A percentile compares a stretch with the other conserved stretches of the same genome.
Evolutionary conservation across 1,139 yeast genomes (phyloP).

Genomic region (Geotrichum cucujoidarum): DNA sequence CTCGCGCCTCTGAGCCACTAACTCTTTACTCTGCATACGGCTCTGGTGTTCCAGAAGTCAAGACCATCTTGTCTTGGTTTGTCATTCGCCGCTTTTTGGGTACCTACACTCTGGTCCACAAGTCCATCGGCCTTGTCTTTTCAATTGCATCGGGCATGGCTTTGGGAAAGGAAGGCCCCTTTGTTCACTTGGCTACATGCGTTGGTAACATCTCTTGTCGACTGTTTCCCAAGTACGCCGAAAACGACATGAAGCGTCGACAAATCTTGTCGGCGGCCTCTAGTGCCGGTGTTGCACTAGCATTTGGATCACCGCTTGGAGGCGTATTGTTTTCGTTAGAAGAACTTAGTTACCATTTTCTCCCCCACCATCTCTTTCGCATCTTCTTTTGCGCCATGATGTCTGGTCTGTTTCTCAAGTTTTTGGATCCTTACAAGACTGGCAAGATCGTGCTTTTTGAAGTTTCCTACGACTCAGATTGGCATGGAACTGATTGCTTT

Average conservation of each 20-base stretch:
- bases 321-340: constrained; percentile 63
- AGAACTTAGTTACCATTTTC: constrained; percentile 57
- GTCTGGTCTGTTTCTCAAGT: constrained; percentile 52
- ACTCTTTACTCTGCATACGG: constrained; percentile 54
- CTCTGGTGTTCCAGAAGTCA: constrained; percentile 63
- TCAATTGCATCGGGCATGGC: constrained; percentile 65
- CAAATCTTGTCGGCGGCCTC: constrained; percentile 62
- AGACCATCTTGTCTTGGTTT: constrained; percentile 53
- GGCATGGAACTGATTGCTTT: constrained; percentile 53
- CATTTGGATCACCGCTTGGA: constrained; percentile 67
- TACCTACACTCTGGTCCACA: constrained; percentile 49
- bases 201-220: constrained; percentile 58
- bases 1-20: constrained; percentile 21
- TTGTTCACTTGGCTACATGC: constrained; percentile 64
- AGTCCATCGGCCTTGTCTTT: constrained; percentile 49
- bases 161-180: constrained; percentile 69
- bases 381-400: constrained; percentile 58
- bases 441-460: constrained; percentile 59
- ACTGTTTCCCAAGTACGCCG: constrained; percentile 46
- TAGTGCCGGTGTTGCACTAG: constrained; percentile 64
- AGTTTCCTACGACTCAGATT: constrained; percentile 50
- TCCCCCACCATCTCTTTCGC: constrained; percentile 55
- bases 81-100: constrained; percentile 54
- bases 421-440: constrained; percentile 59
- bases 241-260: constrained; percentile 52